Conservation (phyloP, 2,329 filamentous ascomycete species). For the Onygena corvina region DNA sequence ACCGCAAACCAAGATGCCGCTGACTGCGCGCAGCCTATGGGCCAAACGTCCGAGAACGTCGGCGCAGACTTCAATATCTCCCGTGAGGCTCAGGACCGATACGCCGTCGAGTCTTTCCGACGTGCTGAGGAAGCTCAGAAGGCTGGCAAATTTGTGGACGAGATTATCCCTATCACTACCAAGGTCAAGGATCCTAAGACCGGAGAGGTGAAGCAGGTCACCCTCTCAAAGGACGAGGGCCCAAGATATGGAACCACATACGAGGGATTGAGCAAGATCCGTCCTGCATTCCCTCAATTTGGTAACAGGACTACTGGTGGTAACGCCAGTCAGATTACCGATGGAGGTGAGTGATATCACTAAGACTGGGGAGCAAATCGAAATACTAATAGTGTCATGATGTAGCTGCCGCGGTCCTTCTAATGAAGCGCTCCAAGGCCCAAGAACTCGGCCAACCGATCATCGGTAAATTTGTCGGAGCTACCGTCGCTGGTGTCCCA, state of each 20-base stretch:
- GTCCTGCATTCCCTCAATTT: slow-evolving; percentile 80
- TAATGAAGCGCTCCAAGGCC: slow-evolving; percentile 88
- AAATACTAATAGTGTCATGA: slow-evolving; percentile 2
- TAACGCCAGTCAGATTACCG: slow-evolving; percentile 89
- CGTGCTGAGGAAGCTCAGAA: slow-evolving; percentile 84
- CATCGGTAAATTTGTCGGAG: slow-evolving; percentile 71
- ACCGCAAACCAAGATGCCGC: slow-evolving; percentile 61
- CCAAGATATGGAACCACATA: slow-evolving; percentile 80
- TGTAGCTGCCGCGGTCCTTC: slow-evolving; percentile 40
- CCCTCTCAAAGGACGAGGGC: slow-evolving; percentile 75
- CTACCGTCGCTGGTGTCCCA: slow-evolving; percentile 82
- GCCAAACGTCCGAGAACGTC: slow-evolving; percentile 95
- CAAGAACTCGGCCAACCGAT: slow-evolving; percentile 76
- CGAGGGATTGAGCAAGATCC: slow-evolving; percentile 71
- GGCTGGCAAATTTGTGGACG: slow-evolving; percentile 80
- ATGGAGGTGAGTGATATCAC: slow-evolving; percentile 52
- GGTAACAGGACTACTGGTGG: slow-evolving; percentile 79
- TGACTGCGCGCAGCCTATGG: slow-evolving; percentile 93
- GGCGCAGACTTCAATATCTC: slow-evolving; percentile 77
- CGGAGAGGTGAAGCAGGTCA: slow-evolving; percentile 65
- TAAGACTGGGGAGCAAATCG: neutral
- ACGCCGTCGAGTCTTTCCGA: slow-evolving; percentile 74
- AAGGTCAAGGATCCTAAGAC: slow-evolving; percentile 73
- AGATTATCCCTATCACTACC: slow-evolving; percentile 80
- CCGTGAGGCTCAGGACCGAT: slow-evolving; percentile 70